These are phyloP conservation scores for Mycena rosella DNA, from an alignment of 768 basidiomycete genomes.

Conservation along the genomic window DNA sequence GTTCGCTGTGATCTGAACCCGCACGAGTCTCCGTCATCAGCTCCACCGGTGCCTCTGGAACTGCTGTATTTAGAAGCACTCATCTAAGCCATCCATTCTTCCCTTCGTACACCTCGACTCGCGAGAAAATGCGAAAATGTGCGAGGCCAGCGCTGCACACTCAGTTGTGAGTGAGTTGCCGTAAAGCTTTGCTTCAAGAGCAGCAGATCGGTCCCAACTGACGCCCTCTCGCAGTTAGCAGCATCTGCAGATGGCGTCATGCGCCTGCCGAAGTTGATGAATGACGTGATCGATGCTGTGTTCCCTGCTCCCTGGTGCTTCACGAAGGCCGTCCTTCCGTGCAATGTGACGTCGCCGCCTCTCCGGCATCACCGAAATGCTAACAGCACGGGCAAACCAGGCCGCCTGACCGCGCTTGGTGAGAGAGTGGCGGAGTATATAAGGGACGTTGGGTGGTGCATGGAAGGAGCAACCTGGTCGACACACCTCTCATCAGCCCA, in stretches of 20 bases:
- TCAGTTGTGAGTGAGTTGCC: slow-evolving; percentile 7
- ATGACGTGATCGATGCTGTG: slow-evolving; percentile 5
- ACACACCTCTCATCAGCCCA: slow-evolving; percentile 9
- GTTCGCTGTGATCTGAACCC: too few relatives aligned
- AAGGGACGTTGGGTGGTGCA: background rate
- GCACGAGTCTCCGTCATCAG: slow-evolving; percentile 4
- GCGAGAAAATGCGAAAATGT: slow-evolving; percentile 8
- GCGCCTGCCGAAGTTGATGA: slow-evolving; percentile 2
- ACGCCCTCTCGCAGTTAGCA: slow-evolving; percentile 5
- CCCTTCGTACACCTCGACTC: slow-evolving; percentile 1
- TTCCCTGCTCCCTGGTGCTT: slow-evolving; percentile 6
- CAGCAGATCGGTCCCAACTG: slow-evolving; percentile 1
- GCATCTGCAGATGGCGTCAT: slow-evolving; percentile 4
- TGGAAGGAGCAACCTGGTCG: background rate
- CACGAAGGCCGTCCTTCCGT: slow-evolving; percentile 15
- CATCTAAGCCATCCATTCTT: slow-evolving; percentile 17
- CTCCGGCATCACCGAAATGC: slow-evolving; percentile 9
- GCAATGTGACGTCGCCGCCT: slow-evolving; percentile 2
- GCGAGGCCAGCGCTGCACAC: slow-evolving; percentile 12
- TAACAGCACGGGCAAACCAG: slow-evolving; percentile 4
- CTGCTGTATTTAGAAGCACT: background rate
- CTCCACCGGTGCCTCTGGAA: slow-evolving; percentile 8
- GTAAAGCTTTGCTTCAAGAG: slow-evolving; percentile 3
- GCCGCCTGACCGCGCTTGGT: slow-evolving; percentile 15
- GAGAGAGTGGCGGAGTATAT: slow-evolving; percentile 9